Base-by-base conservation (phyloP, 257 asterid genomes). In the Euphrasia confusa region DNA sequence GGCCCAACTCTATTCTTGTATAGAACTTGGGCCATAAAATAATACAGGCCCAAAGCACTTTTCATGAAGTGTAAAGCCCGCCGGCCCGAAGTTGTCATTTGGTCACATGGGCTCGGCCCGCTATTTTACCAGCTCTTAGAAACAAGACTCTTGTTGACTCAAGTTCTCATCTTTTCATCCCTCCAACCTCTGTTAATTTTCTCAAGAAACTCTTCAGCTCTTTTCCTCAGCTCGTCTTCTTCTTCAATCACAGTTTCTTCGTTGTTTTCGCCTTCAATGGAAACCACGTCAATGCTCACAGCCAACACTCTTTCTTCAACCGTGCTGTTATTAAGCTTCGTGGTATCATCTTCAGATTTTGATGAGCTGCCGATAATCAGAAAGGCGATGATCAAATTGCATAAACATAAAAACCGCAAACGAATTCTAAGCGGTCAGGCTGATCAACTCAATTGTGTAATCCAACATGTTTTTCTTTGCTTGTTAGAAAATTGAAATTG, bases 361-460 rank as follows among this genome's bases (percentile, higher is more conserved):
- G 73, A 7, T 17, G 78, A 75, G 73, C 83, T 60, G 10, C 75
- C 80, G 18, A 82, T 62, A 1, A 87, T 75, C 12, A 90, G 71
- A 74, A 87, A 24, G 54, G 71, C 83, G 24, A 84, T 80, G 72
- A 90, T 80, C 52, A 90, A 62, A 75, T 87, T 87, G 84, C 83
- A 84, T 45, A 84, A 74, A 60, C 94, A 87, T 68, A 87, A 87
- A 90, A 40, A 76, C 84, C 0, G 83, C 71, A 0, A 72, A 79
- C 64, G 95, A 81, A 70, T 79, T 78, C 1, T 87, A 80, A 72
- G 88, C 78, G 53, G 83, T 82, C 32, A 80, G n/a, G 54, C 54
- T 62, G 74, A 90, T 69, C 74, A 79, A 54, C 52, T 86, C 85
- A 35, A 74, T 50, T 30, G 81, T 74, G 33, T 77, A 78, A 61